A percentile compares a stretch with the other conserved stretches of the same genome.
These are phyloP conservation scores for Cyberlindnera amylophila DNA, from an alignment of 805 yeast species.

Conservation along the genomic window DNA sequence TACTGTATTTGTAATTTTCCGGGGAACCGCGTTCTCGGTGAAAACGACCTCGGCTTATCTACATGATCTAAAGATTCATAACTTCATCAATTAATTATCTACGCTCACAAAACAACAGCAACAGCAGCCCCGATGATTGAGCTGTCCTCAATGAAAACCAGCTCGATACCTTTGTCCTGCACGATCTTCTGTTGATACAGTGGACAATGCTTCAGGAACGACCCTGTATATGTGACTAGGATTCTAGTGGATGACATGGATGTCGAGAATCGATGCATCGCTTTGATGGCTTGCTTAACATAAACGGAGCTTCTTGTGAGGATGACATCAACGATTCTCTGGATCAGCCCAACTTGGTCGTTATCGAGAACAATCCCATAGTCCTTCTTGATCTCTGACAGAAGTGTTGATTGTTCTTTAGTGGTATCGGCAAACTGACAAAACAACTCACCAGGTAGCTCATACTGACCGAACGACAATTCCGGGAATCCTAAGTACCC, in stretches of 20 bases:
- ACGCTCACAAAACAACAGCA: constrained; percentile 33
- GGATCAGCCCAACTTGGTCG: neutral
- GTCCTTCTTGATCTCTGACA: neutral
- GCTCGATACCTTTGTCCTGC: constrained; percentile 31
- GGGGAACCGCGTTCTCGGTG: no score
- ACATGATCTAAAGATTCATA: no score
- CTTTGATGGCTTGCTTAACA: constrained; percentile 4
- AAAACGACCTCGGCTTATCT: no score
- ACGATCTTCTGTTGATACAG: constrained; percentile 29
- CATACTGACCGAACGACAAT: constrained; percentile 3
- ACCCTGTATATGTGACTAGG: constrained; percentile 48
- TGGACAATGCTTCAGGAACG: constrained; percentile 43
- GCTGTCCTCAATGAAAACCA: constrained; percentile 41
- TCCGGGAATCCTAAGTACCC: constrained; percentile 1
- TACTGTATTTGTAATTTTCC: no score
- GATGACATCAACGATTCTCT: neutral
- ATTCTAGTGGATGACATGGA: constrained; percentile 11
- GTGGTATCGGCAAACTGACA: constrained; percentile 1
- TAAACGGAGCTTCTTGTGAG: constrained; percentile 7
- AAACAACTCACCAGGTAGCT: constrained; percentile 2
- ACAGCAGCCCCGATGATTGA: constrained; percentile 53
- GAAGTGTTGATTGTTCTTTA: neutral
- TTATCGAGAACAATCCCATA: neutral
- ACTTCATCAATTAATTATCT: neutral
- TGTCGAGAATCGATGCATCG: constrained; percentile 12